These are phyloP conservation scores for Penicillium decumbens DNA, from an alignment of 2,329 filamentous ascomycete genomes.

Conservation along the genomic window DNA sequence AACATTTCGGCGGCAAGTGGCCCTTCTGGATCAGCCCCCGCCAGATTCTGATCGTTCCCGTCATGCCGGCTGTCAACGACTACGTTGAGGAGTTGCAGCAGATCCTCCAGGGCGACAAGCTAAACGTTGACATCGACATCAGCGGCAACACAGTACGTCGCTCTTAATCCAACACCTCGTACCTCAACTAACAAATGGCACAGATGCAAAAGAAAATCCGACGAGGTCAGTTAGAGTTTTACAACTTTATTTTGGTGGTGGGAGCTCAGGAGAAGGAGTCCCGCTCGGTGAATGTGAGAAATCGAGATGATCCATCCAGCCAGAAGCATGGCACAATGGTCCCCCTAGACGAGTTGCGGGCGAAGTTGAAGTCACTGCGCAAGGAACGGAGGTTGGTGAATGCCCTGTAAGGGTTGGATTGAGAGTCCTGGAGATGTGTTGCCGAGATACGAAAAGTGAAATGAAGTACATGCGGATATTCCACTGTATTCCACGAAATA, in stretches of 20 bases:
- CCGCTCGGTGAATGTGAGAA: conserved; percentile 59
- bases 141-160: conserved; percentile 45
- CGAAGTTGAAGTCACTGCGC: conserved; percentile 47
- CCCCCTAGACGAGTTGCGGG: conserved; percentile 55
- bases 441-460: conserved; percentile 15
- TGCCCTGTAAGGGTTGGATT: conserved; percentile 27
- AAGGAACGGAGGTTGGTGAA: conserved; percentile 46
- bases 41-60: conserved; percentile 49
- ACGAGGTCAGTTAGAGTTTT: conserved; percentile 46
- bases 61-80: conserved; percentile 48
- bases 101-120: conserved; percentile 43
- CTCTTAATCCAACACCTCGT: not conserved
- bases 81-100: conserved; percentile 47
- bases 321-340: conserved; percentile 60
- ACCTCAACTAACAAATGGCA: not conserved
- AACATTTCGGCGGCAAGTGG: conserved; percentile 52
- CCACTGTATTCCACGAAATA: conserved; percentile 2
- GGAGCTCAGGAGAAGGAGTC: conserved; percentile 58
- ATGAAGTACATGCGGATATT: conserved; percentile 11
- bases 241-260: conserved; percentile 56
- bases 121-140: conserved; percentile 48
- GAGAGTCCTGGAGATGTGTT: conserved; percentile 1
- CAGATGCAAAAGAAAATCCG: conserved; percentile 45
- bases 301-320: conserved; percentile 58
- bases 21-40: conserved; percentile 51